Conservation (phyloP, 2,329 filamentous ascomycete genomes). For the Leptoxyphium fumago region DNA sequence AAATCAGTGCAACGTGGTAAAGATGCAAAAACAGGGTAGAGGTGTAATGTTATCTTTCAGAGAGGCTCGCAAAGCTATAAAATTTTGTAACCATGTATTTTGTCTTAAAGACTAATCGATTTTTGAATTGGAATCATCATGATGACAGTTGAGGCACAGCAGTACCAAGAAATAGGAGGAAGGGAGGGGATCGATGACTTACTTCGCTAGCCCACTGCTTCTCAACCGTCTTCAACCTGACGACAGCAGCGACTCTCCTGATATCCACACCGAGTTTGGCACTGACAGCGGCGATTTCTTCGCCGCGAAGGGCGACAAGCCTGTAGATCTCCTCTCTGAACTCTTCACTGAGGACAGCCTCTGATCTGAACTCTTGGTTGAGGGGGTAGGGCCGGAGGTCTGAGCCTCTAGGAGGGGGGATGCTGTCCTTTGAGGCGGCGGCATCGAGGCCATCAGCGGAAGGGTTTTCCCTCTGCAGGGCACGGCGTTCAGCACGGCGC, state of each 20-base stretch:
- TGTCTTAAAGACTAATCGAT: constrained; percentile 99
- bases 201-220: constrained; percentile 64
- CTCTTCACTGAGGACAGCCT: constrained; percentile 58
- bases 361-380: constrained; percentile 56
- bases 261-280: constrained; percentile 67
- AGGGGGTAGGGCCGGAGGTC: constrained; percentile 52
- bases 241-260: constrained; percentile 69
- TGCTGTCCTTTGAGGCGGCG: neutral
- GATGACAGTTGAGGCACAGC: constrained; percentile 5
- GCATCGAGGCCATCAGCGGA: constrained; percentile 1
- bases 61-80: constrained; percentile 57
- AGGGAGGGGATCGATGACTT: constrained; percentile 26
- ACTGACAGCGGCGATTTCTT: constrained; percentile 62
- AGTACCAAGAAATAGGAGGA: constrained; percentile 1
- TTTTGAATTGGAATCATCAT: constrained; percentile 62
- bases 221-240: constrained; percentile 74
- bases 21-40: constrained; percentile 3
- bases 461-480: constrained; percentile 7
- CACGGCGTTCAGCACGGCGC: constrained; percentile 6
- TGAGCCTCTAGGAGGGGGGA: constrained; percentile 12
- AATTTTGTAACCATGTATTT: constrained; percentile 69
- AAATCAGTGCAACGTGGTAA: constrained; percentile 1
- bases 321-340: constrained; percentile 60
- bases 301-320: constrained; percentile 48
- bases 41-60: constrained; percentile 36